Percentiles rank a stretch among this genome's conserved stretches.
Conservation (phyloP, 2,329 filamentous ascomycete species). For the Penicillium sp. region DNA sequence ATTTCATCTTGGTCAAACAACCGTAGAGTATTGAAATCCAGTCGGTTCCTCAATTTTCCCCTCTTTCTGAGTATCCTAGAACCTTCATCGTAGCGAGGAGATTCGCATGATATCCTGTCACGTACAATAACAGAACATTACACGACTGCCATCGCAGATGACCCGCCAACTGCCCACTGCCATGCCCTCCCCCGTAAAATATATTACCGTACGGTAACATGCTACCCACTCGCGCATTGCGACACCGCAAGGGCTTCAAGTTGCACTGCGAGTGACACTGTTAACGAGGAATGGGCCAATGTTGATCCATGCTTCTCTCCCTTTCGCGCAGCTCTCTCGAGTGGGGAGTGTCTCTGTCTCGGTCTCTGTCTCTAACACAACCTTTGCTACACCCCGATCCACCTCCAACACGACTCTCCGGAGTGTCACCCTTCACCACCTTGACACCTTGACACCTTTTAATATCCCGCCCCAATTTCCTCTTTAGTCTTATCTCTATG, state of each 20-base stretch:
- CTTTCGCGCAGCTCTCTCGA: neutral
- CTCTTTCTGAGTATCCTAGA: no score
- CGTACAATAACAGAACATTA: neutral
- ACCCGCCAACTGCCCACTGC: no score
- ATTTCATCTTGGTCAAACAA: neutral
- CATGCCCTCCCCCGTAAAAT: neutral
- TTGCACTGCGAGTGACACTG: constrained; percentile 25
- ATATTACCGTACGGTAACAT: neutral
- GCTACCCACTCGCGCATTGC: constrained; percentile 12
- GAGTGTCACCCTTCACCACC: constrained; percentile 22
- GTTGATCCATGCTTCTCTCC: constrained; percentile 26
- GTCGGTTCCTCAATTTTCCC: neutral
- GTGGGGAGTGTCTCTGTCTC: neutral
- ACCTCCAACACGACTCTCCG: constrained; percentile 22
- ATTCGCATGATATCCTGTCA: no score
- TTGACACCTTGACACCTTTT: neutral
- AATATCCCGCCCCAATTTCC: constrained; percentile 15
- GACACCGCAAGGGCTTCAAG: constrained; percentile 27
- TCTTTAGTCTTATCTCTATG: constrained; percentile 17
- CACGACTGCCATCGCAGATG: neutral
- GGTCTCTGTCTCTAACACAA: neutral
- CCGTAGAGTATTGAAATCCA: neutral
- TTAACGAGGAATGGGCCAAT: constrained; percentile 26
- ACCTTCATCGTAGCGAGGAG: no score
- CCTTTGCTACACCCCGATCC: constrained; percentile 18